phyloP scores from a whole-genome alignment of 805 yeast species.

The Candida pini region DNA sequence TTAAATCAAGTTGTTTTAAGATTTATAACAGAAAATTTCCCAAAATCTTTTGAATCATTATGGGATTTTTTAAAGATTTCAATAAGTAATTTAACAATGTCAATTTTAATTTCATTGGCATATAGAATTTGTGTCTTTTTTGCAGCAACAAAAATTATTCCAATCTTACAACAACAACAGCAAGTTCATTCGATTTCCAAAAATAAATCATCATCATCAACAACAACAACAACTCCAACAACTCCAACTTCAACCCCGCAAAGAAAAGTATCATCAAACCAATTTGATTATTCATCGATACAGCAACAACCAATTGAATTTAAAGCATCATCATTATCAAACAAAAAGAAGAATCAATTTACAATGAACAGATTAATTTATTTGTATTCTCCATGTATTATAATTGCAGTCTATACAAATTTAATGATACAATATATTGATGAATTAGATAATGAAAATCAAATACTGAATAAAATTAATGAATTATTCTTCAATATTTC shows the following conservation, averaged over 20 bases:
- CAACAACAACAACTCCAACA: slow-evolving; percentile 19
- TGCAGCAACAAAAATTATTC: slow-evolving; percentile 92
- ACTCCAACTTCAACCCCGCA: slow-evolving; percentile 7
- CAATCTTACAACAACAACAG: slow-evolving; percentile 36
- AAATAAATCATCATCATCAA: slow-evolving; percentile 9
- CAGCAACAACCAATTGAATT: slow-evolving; percentile 5
- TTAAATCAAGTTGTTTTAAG: slow-evolving; percentile 24
- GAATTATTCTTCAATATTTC: slow-evolving; percentile 15
- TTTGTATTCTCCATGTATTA: slow-evolving; percentile 88
- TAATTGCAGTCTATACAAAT: slow-evolving; percentile 93
- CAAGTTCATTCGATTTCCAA: no score
- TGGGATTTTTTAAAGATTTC: slow-evolving; percentile 50
- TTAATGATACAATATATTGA: slow-evolving; percentile 85
- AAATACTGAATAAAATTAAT: slow-evolving; percentile 28
- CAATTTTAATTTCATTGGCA: slow-evolving; percentile 74
- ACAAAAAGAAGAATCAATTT: slow-evolving; percentile 14
- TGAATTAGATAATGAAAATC: slow-evolving; percentile 54
- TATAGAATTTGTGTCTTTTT: slow-evolving; percentile 80
- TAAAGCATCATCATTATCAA: no score
- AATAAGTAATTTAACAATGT: slow-evolving; percentile 66
- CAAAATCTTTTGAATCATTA: slow-evolving; percentile 46
- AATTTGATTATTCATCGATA: not conserved
- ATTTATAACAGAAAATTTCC: slow-evolving; percentile 46
- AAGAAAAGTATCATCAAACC: slow-evolving; percentile 1
- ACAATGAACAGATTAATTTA: slow-evolving; percentile 54